Percentiles rank a stretch among this genome's conserved stretches.
phyloP scores from a whole-genome alignment of 1,284 basidiomycete genomes.

The Fomes fomentarius region DNA sequence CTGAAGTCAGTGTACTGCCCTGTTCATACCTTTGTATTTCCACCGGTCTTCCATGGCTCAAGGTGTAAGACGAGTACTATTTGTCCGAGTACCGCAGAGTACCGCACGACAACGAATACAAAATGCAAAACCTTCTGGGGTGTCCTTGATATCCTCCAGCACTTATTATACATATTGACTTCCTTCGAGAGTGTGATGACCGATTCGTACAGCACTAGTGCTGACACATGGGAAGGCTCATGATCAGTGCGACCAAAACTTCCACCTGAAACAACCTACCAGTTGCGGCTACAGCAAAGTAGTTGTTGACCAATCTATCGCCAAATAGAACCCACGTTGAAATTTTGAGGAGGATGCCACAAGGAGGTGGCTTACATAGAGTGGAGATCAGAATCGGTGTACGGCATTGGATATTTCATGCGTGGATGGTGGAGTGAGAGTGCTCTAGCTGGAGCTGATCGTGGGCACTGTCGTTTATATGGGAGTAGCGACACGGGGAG shows the following conservation, averaged over 20 bases:
- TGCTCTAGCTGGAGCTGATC: too few relatives aligned
- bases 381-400: background rate
- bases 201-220: background rate
- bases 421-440: too few relatives aligned
- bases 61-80: background rate
- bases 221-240: background rate
- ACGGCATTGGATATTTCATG: too few relatives aligned
- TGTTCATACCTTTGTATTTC: background rate
- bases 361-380: background rate
- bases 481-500: too few relatives aligned
- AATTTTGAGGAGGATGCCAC: background rate
- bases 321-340: background rate
- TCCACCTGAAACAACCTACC: background rate
- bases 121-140: background rate
- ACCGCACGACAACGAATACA: background rate
- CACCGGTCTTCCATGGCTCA: background rate
- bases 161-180: background rate
- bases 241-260: background rate
- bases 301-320: background rate
- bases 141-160: too few relatives aligned
- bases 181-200: background rate
- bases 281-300: background rate
- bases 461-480: too few relatives aligned
- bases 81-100: background rate
- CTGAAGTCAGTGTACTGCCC: background rate